Evolutionary conservation across 257 asterid genomes (phyloP).

Genomic region (Solanum corneliomulleri): DNA sequence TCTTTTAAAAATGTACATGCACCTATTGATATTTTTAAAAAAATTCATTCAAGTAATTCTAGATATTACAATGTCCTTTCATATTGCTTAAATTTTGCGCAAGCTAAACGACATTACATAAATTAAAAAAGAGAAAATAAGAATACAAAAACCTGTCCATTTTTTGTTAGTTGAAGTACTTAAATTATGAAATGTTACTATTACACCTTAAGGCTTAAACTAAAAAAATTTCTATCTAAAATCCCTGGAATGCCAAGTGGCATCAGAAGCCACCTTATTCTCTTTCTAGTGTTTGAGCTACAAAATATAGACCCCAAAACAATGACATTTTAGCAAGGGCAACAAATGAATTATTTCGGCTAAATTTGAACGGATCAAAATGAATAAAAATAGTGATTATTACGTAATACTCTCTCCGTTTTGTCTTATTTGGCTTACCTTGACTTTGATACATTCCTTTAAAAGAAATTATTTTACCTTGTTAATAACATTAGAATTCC

Average conservation of each 20-base stretch:
- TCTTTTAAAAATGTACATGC: too few relatives aligned
- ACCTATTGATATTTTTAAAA: rapidly evolving
- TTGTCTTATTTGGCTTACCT: background rate
- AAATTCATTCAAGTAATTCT: background rate
- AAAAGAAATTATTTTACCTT: background rate
- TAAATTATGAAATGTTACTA: background rate
- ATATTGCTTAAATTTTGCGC: background rate
- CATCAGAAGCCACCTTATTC: background rate
- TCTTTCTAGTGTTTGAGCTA: background rate
- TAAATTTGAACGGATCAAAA: background rate
- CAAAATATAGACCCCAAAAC: background rate
- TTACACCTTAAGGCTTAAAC: background rate
- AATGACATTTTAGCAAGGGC: background rate
- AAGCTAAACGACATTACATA: background rate
- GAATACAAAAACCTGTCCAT: background rate
- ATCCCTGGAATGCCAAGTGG: background rate
- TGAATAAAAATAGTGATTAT: background rate
- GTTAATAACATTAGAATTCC: too few relatives aligned
- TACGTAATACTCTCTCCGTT: background rate
- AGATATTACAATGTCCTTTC: background rate
- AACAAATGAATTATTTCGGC: background rate
- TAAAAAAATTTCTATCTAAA: background rate
- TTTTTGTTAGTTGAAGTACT: background rate
- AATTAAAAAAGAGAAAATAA: background rate
- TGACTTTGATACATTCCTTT: background rate